Percentiles rank a stretch among this genome's conserved stretches.
Conservation (phyloP, 768 basidiomycete genomes). For the Suillus fuscotomentosus region DNA sequence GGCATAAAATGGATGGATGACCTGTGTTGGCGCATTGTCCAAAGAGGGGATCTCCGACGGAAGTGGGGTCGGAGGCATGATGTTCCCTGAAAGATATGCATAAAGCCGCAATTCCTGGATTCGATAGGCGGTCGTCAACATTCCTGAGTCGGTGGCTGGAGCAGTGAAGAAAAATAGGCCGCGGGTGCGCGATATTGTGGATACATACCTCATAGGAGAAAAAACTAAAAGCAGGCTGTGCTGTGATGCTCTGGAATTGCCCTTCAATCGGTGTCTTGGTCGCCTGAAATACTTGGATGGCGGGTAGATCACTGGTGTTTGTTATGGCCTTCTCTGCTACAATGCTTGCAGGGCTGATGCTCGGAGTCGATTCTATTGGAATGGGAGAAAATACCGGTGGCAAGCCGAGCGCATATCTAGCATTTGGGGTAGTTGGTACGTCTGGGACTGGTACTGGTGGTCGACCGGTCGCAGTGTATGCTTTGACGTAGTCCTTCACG, state of each 20-base stretch:
- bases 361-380: constrained; percentile 9
- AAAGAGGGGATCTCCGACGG: constrained; percentile 4
- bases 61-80: constrained; percentile 13
- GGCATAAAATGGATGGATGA: constrained; percentile 21
- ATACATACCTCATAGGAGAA: constrained; percentile 45
- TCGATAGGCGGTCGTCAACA: constrained; percentile 17
- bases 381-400: constrained; percentile 52
- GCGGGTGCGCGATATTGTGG: constrained; percentile 1
- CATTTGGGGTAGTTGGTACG: constrained; percentile 42
- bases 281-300: constrained; percentile 26
- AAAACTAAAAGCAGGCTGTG: constrained; percentile 32
- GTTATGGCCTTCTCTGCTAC: neutral
- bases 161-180: constrained; percentile 6
- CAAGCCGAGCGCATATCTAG: constrained; percentile 44
- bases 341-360: constrained; percentile 1
- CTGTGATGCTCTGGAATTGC: constrained; percentile 37
- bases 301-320: constrained; percentile 17
- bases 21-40: neutral
- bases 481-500: constrained; percentile 50
- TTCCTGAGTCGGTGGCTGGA: constrained; percentile 1
- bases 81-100: constrained; percentile 41
- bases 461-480: constrained; percentile 44
- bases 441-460: constrained; percentile 50
- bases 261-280: constrained; percentile 21
- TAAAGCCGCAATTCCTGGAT: constrained; percentile 42